Evolutionary conservation across 208 protist species (phyloP).

Genomic region (Blastocrithidia nonstop): DNA sequence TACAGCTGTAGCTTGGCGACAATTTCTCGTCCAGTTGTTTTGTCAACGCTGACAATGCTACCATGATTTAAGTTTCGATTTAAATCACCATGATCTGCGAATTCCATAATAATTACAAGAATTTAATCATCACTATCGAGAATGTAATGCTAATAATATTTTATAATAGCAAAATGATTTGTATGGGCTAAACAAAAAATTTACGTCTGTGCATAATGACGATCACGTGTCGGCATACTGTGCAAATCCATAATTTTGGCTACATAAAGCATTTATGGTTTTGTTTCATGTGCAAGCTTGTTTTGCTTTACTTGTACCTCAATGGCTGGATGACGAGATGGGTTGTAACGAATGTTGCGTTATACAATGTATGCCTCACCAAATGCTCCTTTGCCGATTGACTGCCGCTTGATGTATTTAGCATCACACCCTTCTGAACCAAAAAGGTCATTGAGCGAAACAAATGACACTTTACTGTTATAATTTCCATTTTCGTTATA

Average conservation of each 20-base stretch:
- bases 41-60: background rate
- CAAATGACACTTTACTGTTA: too few relatives aligned
- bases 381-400: constrained; percentile 84
- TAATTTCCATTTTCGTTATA: too few relatives aligned
- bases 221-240: constrained; percentile 35
- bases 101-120: constrained; percentile 82
- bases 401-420: constrained; percentile 43
- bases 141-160: constrained; percentile 71
- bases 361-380: constrained; percentile 74
- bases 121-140: constrained; percentile 57
- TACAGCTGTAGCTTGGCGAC: constrained; percentile 15
- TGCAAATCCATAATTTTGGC: constrained; percentile 77
- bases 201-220: constrained; percentile 63
- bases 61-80: constrained; percentile 35
- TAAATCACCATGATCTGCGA: constrained; percentile 77
- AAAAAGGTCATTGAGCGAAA: constrained; percentile 13
- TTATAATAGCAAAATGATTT: constrained; percentile 70
- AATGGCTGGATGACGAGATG: constrained; percentile 5
- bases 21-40: background rate
- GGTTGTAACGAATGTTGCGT: constrained; percentile 37
- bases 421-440: constrained; percentile 7
- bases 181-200: constrained; percentile 78
- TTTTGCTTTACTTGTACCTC: constrained; percentile 18
- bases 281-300: constrained; percentile 13
- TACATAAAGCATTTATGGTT: constrained; percentile 34